Evolutionary conservation across 129 eudicot genomes (phyloP), one percentile per base, ranked within the genome.

Genomic region (Rutidosis leptorrhynchoides): DNA sequence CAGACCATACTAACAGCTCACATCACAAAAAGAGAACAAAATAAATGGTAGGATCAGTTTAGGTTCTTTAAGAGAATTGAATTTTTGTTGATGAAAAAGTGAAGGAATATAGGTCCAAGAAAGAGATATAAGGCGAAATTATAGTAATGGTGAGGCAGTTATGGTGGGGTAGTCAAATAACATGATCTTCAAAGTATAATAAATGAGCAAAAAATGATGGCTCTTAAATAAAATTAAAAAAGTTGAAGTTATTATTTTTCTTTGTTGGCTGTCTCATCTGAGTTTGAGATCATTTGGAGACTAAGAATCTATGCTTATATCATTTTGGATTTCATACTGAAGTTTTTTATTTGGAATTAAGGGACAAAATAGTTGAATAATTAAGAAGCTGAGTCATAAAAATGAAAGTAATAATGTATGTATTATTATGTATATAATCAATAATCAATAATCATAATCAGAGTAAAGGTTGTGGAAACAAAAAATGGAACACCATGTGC

Each of bases 401-500:
- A 67, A 65, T 58, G 61, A 33, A 48, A 32, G 26, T 65, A 75
- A 67, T 58, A 74, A 74, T 74, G 55, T 68, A 37, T 37, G 15
- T 10, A 37, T 37, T 10, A 37, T 37, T 37, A 37, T 37, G 15
- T 63, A 55, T 37, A 55, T 29, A 74, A 75, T 67, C 43, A 69
- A n/a, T n/a, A n/a, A n/a, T n/a, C n/a, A n/a, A n/a, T n/a, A n/a
- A n/a, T 22, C 51, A 22, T 37, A 37, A 37, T 37, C 9, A 40
- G 11, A 12, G 3, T 14, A 40, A 40, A 62, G 62, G 73, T 77
- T 63, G 43, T 61, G 82, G 85, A 78, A 75, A 77, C 86, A 77
- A 24, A 75, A 75, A 77, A 79, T 77, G 83, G 83, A 82, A 65
- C 72, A 77, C 88, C 95, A 84, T 82, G 95, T 87, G 95, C 78